Conservation (phyloP, 1,139 yeast species). For the Sugiyamaella grinbergsii region DNA sequence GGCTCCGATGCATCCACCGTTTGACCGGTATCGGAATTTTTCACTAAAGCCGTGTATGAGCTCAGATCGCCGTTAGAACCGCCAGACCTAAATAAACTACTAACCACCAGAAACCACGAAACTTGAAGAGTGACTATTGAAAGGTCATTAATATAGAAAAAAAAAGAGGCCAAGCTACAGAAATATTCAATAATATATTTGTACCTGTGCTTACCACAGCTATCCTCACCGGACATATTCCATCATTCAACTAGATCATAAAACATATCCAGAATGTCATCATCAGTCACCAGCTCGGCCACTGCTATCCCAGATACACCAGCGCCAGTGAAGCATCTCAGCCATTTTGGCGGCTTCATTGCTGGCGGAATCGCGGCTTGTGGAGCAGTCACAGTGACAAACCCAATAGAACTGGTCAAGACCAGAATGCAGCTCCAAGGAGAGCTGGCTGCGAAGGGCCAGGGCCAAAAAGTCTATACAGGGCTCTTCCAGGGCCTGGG, state of each 20-base stretch:
- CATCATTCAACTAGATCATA: too few relatives aligned
- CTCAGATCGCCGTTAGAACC: too few relatives aligned
- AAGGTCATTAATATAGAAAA: too few relatives aligned
- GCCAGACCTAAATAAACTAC: too few relatives aligned
- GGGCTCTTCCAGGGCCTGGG: slow-evolving; percentile 85
- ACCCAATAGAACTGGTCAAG: slow-evolving; percentile 91
- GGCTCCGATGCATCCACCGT: background rate
- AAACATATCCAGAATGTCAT: background rate
- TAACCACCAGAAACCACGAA: too few relatives aligned
- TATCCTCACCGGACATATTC: too few relatives aligned
- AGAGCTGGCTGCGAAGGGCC: slow-evolving; percentile 63
- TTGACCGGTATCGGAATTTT: slow-evolving; percentile 1
- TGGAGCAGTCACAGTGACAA: slow-evolving; percentile 95
- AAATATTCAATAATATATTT: too few relatives aligned
- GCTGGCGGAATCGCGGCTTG: slow-evolving; percentile 98
- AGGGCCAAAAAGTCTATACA: slow-evolving; percentile 61
- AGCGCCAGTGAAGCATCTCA: slow-evolving; percentile 28
- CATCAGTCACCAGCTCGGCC: background rate
- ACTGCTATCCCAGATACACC: background rate
- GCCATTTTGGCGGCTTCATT: slow-evolving; percentile 68
- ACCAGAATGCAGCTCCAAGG: slow-evolving; percentile 97
- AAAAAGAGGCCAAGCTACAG: too few relatives aligned
- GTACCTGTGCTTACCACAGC: too few relatives aligned
- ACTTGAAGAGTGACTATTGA: too few relatives aligned
- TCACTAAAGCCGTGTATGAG: background rate